These are phyloP conservation scores for Penicillium sp. DNA, from an alignment of 2,329 filamentous ascomycete genomes.

Conservation along the genomic window DNA sequence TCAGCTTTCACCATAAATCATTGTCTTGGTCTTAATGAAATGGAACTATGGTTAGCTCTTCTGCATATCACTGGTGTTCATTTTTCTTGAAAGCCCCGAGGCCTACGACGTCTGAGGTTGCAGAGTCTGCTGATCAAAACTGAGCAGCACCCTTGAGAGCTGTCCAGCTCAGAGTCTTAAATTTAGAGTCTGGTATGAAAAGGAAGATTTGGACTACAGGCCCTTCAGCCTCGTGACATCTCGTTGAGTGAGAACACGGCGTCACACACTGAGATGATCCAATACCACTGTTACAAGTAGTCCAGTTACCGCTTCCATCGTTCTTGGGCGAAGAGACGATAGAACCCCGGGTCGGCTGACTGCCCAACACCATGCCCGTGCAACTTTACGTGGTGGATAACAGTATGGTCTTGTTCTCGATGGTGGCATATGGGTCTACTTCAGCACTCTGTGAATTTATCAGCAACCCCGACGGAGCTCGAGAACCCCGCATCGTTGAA, in stretches of 20 bases:
- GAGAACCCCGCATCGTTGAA: no score
- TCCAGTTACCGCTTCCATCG: background rate
- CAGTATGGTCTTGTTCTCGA: background rate
- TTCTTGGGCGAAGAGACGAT: slow-evolving; percentile 1
- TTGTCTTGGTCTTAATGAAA: background rate
- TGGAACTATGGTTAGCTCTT: background rate
- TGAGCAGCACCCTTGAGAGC: slow-evolving; percentile 2
- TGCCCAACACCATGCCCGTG: slow-evolving; percentile 2
- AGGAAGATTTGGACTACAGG: background rate
- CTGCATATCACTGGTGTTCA: slow-evolving; percentile 4
- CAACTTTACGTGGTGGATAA: slow-evolving; percentile 3
- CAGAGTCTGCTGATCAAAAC: slow-evolving; percentile 6
- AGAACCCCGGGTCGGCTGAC: background rate
- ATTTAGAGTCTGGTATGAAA: background rate
- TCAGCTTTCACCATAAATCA: background rate
- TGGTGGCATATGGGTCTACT: no score
- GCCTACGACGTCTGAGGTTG: slow-evolving; percentile 3
- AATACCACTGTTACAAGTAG: background rate
- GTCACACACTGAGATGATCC: background rate
- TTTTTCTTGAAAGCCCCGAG: background rate
- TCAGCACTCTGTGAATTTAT: no score
- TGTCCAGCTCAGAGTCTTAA: slow-evolving; percentile 2
- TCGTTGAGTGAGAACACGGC: background rate
- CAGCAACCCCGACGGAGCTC: no score
- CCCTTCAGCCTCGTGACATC: background rate